Base-by-base conservation (phyloP, 2,329 filamentous ascomycete genomes). In the Pseudogymnoascus sp. region DNA sequence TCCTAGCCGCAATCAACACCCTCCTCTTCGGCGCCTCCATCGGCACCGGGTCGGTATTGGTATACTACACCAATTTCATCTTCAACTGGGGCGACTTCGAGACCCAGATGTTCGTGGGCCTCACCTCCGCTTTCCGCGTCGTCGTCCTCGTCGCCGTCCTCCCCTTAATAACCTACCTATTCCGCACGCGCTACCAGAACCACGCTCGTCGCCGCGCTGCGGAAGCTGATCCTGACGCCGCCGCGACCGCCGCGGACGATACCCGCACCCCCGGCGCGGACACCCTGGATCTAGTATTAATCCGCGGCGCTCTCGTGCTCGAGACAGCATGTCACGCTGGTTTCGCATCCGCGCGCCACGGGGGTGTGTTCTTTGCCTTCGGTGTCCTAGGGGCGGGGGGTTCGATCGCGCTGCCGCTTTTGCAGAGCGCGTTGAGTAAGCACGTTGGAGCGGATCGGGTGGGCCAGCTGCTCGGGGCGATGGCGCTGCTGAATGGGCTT, bases 391-490 rank as follows among this genome's bases (percentile, higher is more conserved):
- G 91, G 1, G 83, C 91, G 0, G 77, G 96, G 40, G 93, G 93
- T 23, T 93, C 93, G 1, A 86, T 97, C 54, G 93, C 89, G 0
- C 88, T 88, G 37, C 93, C 95, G 1, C 95, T 90, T 0, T 80
- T 96, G 60, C 91, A 96, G 71, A 88, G 90, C 1, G 84, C 89
- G 0, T 78, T 97, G 61, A 97, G 92, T 18, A 97, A 97, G 73
- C 95, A 97, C 74, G 88, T 97, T 0, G 91, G 93, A 0, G 81
- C 86, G 0, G 89, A 95, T 67, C 84, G 84, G 57, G 88, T 95
- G 0, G 95, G 95, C 0, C 87, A 95, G 73, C 79, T 97, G n/a
- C 82, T 99, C 0, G 95, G 95, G 21, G 93, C 92, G 1, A 88
- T 88, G 14, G 95, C 93, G 0, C 79, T 97, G 66, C 76, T 97